Evolutionary conservation across 2,329 filamentous ascomycete genomes (phyloP), one percentile per base, ranked within the genome.

Genomic region (Phyllosticta ampelicida): DNA sequence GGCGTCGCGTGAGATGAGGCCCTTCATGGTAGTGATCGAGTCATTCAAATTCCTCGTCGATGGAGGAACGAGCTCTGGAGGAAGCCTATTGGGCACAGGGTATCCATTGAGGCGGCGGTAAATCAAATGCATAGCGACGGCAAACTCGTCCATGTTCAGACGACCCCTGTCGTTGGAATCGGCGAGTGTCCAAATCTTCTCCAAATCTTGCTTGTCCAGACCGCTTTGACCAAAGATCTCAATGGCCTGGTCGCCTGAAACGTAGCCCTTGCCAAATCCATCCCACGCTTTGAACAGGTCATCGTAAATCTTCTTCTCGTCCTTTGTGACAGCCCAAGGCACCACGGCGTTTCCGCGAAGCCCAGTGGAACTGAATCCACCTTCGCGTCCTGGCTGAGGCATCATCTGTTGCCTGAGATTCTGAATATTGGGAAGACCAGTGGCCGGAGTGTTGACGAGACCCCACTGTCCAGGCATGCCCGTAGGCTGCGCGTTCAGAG

Each of bases 151-250:
- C 67, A 97, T 83, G 66, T 99, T 91, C 28, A 99, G 80, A 58
- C 91, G 87, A 18, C 94, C 94, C 71, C 94, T 94, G 73, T 99
- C 96, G 63, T 91, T 87, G 29, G 91, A 87, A 70, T 99, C 94
- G 2, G 92, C 87, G 60, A 99, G 77, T 9, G 94, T 97, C 94
- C 94, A 99, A 54, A 97, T 86, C 29, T 87, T 82, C 73, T 97
- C 94, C 44, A 99, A 77, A 65, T 97, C 94, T 23, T 86, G 78
- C 73, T 95, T 95, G 53, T 94, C 89, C 28, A 99, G 77, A 49
- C 94, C 94, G 76, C 91, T 96, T 71, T 99, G 94, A 9, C 91
- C 89, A 71, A 99, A 92, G 61, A 99, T 95, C 73, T 99, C 94
- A 68, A 97, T 94, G 13, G 94, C 92, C 65, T 94, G 90, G 65